Evolutionary conservation across 805 yeast genomes (phyloP), one percentile per base, ranked within the genome.

Genomic region (Nakazawaea holstii): DNA sequence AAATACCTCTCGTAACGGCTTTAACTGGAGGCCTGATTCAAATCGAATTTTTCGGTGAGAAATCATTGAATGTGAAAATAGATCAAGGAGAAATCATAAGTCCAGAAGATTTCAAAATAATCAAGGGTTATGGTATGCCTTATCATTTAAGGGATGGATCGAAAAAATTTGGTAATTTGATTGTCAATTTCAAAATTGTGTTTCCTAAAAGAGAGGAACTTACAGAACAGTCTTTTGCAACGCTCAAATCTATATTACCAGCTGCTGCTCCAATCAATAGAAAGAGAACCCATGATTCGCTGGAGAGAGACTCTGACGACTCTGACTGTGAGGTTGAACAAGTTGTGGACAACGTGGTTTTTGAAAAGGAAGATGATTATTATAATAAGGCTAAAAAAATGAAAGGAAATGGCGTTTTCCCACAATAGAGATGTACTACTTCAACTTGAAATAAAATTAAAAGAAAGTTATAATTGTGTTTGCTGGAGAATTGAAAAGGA

Each of bases 101-200:
- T 27, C 75, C 79, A 3, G 76, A 74, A 14, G 60, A 69, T 6
- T 65, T 79, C 11, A 80, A 79, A 52, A 59, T 73, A 15, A 65
- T 78, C 3, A 66, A 67, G 47, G 76, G 76, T 1, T 60, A 66
- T 41, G 91, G 91, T 6, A 82, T 83, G 88, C 90, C 91, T 11
- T 68, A 73, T 32, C 35, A 35, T 51, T 6, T 54, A 59, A 43
- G 28, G 48, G 49, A 14, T 24, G 52, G 27, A 6, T 35, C 41
- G n/a, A 20, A 50, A n/a, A 36, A 9, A 3, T 59, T 43, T 49
- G 90, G 91, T 48, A 72, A 82, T 64, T 65, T 84, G 55, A 71
- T 80, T 39, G 65, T 84, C 51, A 73, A 75, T 54, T 84, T 84
- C 59, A 67, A 72, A 17, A 74, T 84, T 39, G 69, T 69, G 43